Evolutionary conservation across 371 early-diverging fungal genomes (phyloP).

Genomic region (Capillidium rhysosporum): DNA sequence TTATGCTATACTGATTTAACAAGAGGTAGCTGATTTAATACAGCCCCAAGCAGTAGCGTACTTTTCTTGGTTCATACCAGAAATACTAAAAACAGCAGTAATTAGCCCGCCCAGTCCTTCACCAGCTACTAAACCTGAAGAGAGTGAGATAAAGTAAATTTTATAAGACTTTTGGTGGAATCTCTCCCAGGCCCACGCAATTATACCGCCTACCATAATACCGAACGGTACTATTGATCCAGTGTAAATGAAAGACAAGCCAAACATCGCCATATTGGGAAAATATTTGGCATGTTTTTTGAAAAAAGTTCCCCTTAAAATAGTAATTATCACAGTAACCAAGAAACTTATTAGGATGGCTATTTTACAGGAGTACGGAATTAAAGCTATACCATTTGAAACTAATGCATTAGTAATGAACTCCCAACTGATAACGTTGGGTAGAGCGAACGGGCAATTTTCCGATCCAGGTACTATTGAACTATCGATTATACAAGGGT

Average conservation of each 20-base stretch:
- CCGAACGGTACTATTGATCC: not conserved
- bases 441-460: not conserved
- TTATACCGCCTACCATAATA: not conserved
- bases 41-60: no score
- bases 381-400: not conserved
- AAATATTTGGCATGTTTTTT: not conserved
- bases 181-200: not conserved
- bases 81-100: conserved; percentile 29
- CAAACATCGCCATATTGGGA: not conserved
- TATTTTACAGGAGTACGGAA: not conserved
- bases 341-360: conserved; percentile 9
- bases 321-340: not conserved
- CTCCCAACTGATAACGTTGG: not conserved
- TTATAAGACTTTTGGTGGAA: not conserved
- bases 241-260: not conserved
- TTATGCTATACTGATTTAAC: no score
- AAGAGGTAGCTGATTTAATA: no score
- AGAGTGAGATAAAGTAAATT: not conserved
- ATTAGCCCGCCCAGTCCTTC: conserved; percentile 16
- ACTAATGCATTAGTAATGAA: not conserved
- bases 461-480: not conserved
- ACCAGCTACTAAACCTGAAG: not conserved
- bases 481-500: not conserved
- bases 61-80: not conserved
- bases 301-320: conserved; percentile 25